phyloP scores from a whole-genome alignment of 2,329 filamentous ascomycete genomes.

The Podosphaera xanthii region DNA sequence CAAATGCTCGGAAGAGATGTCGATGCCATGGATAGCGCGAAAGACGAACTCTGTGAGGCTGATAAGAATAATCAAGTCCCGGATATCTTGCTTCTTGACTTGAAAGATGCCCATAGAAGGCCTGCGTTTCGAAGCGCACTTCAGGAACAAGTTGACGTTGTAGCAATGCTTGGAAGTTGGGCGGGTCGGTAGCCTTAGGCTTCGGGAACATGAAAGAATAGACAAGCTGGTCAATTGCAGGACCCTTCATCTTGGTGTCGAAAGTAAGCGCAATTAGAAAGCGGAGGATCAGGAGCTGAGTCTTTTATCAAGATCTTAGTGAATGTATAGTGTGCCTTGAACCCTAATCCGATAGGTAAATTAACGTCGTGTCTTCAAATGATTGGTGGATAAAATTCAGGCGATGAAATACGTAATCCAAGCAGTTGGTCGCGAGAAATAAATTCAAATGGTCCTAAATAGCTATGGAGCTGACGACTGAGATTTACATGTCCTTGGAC shows the following conservation, averaged over 20 bases:
- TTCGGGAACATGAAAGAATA: constrained; percentile 53
- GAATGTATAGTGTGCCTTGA: too few relatives aligned
- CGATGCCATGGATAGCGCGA: constrained; percentile 56
- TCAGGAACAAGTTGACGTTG: constrained; percentile 47
- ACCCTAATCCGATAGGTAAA: too few relatives aligned
- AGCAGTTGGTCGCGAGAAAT: too few relatives aligned
- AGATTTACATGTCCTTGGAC: too few relatives aligned
- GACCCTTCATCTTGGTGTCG: constrained; percentile 39
- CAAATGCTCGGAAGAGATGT: constrained; percentile 54
- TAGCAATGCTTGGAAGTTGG: constrained; percentile 46
- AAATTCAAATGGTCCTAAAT: too few relatives aligned
- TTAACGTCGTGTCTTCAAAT: too few relatives aligned
- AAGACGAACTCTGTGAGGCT: constrained; percentile 54
- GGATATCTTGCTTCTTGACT: constrained; percentile 65
- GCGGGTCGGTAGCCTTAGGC: constrained; percentile 42
- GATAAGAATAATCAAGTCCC: constrained; percentile 54
- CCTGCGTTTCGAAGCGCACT: constrained; percentile 49
- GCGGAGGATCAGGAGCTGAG: not conserved
- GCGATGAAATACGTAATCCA: too few relatives aligned
- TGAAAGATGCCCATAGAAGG: constrained; percentile 59
- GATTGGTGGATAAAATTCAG: too few relatives aligned
- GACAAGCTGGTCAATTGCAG: constrained; percentile 46
- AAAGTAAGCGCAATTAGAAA: not conserved
- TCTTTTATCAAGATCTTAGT: too few relatives aligned
- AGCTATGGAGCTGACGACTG: too few relatives aligned